phyloP scores from a whole-genome alignment of 2,329 filamentous ascomycete species.

The Fusarium pseudoanthophilum region DNA sequence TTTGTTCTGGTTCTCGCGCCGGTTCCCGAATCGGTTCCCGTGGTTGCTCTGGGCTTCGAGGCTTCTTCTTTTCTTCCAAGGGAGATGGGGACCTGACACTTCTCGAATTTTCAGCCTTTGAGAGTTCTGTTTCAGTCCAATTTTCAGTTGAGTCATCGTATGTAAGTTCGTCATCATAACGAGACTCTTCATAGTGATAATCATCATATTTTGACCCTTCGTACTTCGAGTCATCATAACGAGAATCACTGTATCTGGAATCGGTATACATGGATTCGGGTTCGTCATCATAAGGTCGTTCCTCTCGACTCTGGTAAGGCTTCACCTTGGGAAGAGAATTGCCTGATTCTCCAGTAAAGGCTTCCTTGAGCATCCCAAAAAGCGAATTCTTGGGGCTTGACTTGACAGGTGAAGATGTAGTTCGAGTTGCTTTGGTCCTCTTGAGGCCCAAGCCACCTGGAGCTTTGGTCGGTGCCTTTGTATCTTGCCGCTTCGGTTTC shows the following conservation, averaged over 20 bases:
- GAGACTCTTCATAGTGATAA: slow-evolving; percentile 31
- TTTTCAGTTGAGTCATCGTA: slow-evolving; percentile 39
- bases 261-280: slow-evolving; percentile 40
- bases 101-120: slow-evolving; percentile 27
- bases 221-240: slow-evolving; percentile 32
- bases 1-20: not conserved
- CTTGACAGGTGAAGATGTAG: slow-evolving; percentile 60
- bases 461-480: slow-evolving; percentile 26
- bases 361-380: slow-evolving; percentile 68
- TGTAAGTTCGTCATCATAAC: slow-evolving; percentile 36
- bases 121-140: slow-evolving; percentile 44
- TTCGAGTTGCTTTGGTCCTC: slow-evolving; percentile 67
- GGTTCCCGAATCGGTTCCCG: not conserved
- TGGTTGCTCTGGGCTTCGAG: slow-evolving; percentile 2
- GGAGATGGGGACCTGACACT: slow-evolving; percentile 33
- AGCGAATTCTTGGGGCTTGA: slow-evolving; percentile 60
- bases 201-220: slow-evolving; percentile 31
- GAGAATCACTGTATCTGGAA: slow-evolving; percentile 35
- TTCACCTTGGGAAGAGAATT: slow-evolving; percentile 57
- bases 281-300: slow-evolving; percentile 49
- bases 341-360: slow-evolving; percentile 70
- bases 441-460: slow-evolving; percentile 55
- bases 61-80: slow-evolving; percentile 34
- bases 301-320: slow-evolving; percentile 61
- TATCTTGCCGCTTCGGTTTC: slow-evolving; percentile 37